phyloP scores from a whole-genome alignment of 768 basidiomycete genomes.

The Tulasnella sp. region DNA sequence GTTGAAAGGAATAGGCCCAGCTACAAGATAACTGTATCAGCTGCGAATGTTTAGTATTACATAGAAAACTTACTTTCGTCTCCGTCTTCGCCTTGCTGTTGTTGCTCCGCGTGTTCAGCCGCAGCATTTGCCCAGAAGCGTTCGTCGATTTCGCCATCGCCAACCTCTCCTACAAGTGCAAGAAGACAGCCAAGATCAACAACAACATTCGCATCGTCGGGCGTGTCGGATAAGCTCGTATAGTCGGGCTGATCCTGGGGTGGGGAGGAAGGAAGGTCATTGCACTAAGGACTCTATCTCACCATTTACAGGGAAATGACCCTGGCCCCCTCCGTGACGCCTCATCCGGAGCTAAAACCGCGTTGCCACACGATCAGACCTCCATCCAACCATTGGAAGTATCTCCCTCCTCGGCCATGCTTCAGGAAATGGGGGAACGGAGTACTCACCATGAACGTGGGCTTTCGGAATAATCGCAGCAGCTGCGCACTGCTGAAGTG shows the following conservation, averaged over 20 bases:
- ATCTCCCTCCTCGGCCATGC: not conserved
- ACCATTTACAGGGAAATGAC: conserved; percentile 15
- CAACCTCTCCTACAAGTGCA: not conserved
- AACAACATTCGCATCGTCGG: not conserved
- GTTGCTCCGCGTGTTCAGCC: conserved; percentile 56
- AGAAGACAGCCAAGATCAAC: not conserved
- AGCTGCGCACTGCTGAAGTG: conserved; percentile 88
- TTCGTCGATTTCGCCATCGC: conserved; percentile 80
- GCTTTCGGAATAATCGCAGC: conserved; percentile 88
- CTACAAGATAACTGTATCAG: conserved; percentile 29
- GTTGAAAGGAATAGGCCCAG: conserved; percentile 65
- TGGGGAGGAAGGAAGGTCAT: too few relatives aligned
- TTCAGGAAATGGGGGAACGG: not conserved
- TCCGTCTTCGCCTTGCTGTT: conserved; percentile 36
- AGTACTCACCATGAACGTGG: conserved; percentile 72
- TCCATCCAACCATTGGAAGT: not conserved
- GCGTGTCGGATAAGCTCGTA: too few relatives aligned
- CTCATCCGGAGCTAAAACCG: conserved; percentile 71
- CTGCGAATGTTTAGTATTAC: conserved; percentile 13
- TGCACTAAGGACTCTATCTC: too few relatives aligned
- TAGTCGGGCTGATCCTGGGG: not conserved
- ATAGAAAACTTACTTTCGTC: conserved; percentile 42
- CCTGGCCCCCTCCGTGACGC: conserved; percentile 39
- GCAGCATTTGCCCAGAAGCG: conserved; percentile 96
- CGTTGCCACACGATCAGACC: not conserved